A percentile compares a stretch with the other conserved stretches of the same genome.
phyloP scores from a whole-genome alignment of 2,329 filamentous ascomycete species.

The Ophiocordyceps unilateralis region DNA sequence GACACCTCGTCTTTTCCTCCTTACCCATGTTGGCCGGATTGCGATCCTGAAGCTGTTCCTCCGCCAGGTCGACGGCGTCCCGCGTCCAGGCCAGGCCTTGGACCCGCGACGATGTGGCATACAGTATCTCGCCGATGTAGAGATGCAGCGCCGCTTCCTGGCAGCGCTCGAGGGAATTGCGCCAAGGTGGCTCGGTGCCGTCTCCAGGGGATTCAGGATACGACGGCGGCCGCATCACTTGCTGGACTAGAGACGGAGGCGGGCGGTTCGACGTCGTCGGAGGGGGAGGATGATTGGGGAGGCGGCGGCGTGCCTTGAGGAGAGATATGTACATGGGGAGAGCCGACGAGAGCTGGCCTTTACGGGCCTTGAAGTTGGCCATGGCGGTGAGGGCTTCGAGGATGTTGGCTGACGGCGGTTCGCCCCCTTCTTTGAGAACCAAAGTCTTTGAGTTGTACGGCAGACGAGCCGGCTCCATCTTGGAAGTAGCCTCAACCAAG shows the following conservation, averaged over 20 bases:
- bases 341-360: constrained; percentile 47
- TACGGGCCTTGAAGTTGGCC: constrained; percentile 59
- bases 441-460: constrained; percentile 44
- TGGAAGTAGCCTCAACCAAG: constrained; percentile 52
- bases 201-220: constrained; percentile 58
- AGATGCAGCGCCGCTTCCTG: constrained; percentile 75
- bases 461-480: constrained; percentile 21
- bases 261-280: constrained; percentile 2
- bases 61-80: constrained; percentile 68
- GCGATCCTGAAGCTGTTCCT: constrained; percentile 41
- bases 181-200: constrained; percentile 49
- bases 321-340: constrained; percentile 76
- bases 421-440: constrained; percentile 41
- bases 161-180: constrained; percentile 50
- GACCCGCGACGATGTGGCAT: constrained; percentile 40
- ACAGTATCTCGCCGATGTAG: constrained; percentile 90
- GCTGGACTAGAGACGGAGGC: constrained; percentile 5
- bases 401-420: constrained; percentile 52
- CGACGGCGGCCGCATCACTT: constrained; percentile 25
- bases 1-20: constrained; percentile 38
- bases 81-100: constrained; percentile 79
- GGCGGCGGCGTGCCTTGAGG: constrained; percentile 58
- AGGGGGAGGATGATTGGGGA: constrained; percentile 18
- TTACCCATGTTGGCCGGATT: constrained; percentile 10
- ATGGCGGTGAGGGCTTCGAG: constrained; percentile 59